Conservation (phyloP, 306 rosid genomes). For the Fragaria nilgerrensis region DNA sequence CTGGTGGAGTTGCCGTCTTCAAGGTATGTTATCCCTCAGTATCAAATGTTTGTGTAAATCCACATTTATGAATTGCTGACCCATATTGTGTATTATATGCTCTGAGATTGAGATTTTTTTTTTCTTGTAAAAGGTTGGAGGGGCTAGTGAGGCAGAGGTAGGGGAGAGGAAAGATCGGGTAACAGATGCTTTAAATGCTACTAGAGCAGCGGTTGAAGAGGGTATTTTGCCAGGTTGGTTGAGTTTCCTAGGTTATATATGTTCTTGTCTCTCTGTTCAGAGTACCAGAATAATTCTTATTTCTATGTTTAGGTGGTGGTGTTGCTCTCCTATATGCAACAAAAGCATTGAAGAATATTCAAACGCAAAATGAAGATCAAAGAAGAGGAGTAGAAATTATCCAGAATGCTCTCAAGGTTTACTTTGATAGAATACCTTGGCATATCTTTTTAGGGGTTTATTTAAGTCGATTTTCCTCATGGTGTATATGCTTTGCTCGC, state of each 20-base stretch:
- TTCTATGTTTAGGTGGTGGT: constrained; percentile 73
- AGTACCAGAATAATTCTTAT: constrained; percentile 21
- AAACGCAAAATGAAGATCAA: constrained; percentile 69
- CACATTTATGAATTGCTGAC: constrained; percentile 20
- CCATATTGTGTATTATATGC: constrained; percentile 1
- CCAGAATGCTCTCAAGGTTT: constrained; percentile 84
- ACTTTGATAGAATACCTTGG: constrained; percentile 17
- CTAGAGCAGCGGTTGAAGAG: constrained; percentile 95
- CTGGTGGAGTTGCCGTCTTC: constrained; percentile 96
- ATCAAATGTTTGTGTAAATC: not conserved
- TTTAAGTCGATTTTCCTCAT: constrained; percentile 24
- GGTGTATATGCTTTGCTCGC: constrained; percentile 25
- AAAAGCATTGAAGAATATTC: constrained; percentile 64
- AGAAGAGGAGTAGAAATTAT: constrained; percentile 82
- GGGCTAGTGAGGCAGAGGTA: constrained; percentile 87
- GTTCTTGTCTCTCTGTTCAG: constrained; percentile 1
- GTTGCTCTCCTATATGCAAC: constrained; percentile 89
- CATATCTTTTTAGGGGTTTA: constrained; percentile 6
- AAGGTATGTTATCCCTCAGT: constrained; percentile 50
- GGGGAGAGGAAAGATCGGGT: constrained; percentile 97
- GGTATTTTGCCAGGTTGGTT: constrained; percentile 87
- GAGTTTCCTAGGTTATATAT: constrained; percentile 2
- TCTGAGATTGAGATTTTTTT: constrained; percentile 1
- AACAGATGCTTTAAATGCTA: constrained; percentile 93
- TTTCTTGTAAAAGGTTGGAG: constrained; percentile 71